Evolutionary conservation across 345 rosid species (phyloP), one percentile per base, ranked within the genome.

Genomic region (Aethionema arabicum): DNA sequence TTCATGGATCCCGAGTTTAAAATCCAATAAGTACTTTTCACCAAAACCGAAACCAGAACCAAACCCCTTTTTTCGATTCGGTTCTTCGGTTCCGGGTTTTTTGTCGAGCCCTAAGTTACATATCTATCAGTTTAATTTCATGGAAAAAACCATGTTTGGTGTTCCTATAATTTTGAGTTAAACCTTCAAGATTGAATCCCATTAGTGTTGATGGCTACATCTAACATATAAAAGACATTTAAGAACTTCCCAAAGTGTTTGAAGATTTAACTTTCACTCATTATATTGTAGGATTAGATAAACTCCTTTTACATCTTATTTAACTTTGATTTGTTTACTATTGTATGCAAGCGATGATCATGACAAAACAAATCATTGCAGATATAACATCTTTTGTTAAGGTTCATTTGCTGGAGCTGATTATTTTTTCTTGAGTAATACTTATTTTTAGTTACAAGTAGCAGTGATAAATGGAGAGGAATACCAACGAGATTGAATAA

Each of bases 401-500:
- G 85, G 95, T 85, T 76, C 59, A 21, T 21, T 21, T 21, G 27
- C 27, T 21, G 27, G 27, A 21, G 27, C 2, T 21, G 1, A 21
- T 21, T 21, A 21, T 21, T 21, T 21, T 21, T 21, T 21, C 27
- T 31, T 57, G 8, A 27, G 43, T 4, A 37, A 31, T 58, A 49
- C 15, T 41, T 9, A 1, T 46, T 4, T 42, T 42, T 52, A 10
- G 43, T 51, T 11, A 30, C 58, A 29, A 56, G 58, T 57, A 47
- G 63, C 5, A 37, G 49, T 21, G 27, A 66, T 15, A 4, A 77
- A 21, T 91, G 98, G 98, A 80, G 85, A 72, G 98, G 98, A 70
- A 86, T 91, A 72, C 96, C 98, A 4, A 91, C 95, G 15, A 80
- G 89, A 65, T 68, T 91, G 83, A 91, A 91, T 72, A 91, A 91